A percentile compares a stretch with the other conserved stretches of the same genome.
Conservation (phyloP, 306 rosid genomes). For the Malus orientalis region DNA sequence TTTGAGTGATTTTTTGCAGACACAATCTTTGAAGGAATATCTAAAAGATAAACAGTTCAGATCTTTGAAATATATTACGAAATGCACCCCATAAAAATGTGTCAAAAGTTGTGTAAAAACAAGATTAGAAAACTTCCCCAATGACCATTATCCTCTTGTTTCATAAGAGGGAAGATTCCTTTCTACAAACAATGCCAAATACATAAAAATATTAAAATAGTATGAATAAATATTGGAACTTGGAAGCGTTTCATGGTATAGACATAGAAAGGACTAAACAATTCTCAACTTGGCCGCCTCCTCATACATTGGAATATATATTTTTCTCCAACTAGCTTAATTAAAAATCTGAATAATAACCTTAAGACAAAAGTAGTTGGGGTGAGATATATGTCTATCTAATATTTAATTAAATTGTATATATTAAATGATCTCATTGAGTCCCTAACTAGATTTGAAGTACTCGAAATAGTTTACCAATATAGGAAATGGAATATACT, state of each 20-base stretch:
- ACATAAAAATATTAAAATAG: constrained; percentile 10
- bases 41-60: no score
- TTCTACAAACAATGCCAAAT: constrained; percentile 42
- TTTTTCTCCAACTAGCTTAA: constrained; percentile 9
- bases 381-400: constrained; percentile 9
- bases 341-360: constrained; percentile 4
- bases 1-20: no score
- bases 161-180: constrained; percentile 35
- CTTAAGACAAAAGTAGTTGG: constrained; percentile 18
- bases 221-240: not conserved
- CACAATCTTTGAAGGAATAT: fast-evolving
- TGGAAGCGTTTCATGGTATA: constrained; percentile 16
- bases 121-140: not conserved
- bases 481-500: constrained; percentile 20
- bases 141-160: constrained; percentile 17
- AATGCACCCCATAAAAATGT: no score
- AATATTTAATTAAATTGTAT: not conserved
- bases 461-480: not conserved
- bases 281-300: constrained; percentile 33
- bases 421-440: not conserved
- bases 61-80: no score
- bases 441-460: constrained; percentile 8
- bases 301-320: constrained; percentile 9
- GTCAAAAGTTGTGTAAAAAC: not conserved
- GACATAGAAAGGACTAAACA: constrained; percentile 14